Conservation (phyloP, 352 stramenopile species). For the Pythium myriotylum region DNA sequence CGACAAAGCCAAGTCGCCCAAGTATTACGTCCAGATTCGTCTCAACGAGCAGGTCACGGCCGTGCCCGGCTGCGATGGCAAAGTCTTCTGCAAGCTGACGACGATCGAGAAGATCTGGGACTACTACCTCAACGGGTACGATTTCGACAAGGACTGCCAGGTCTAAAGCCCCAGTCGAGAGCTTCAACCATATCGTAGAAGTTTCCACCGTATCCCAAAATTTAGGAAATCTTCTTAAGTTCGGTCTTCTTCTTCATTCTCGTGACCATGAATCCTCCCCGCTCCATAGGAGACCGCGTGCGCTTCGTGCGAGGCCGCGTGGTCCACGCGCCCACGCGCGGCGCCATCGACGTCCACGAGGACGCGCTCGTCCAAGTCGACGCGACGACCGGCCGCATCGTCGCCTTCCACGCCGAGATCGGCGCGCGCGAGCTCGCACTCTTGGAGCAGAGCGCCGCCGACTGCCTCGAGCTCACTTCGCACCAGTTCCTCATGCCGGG, state of each 20-base stretch:
- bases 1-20: neutral
- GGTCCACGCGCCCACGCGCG: slow-evolving; percentile 45
- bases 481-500: slow-evolving; percentile 85
- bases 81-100: slow-evolving; percentile 24
- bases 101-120: slow-evolving; percentile 19
- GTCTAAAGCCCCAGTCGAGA: neutral
- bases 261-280: neutral
- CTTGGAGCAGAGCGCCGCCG: neutral
- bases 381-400: slow-evolving; percentile 37
- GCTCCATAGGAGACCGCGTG: neutral
- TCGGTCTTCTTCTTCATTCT: neutral
- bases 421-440: slow-evolving; percentile 28
- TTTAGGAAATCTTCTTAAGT: neutral
- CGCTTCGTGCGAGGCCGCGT: slow-evolving; percentile 48
- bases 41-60: slow-evolving; percentile 25
- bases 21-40: slow-evolving; percentile 28
- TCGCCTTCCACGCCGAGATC: slow-evolving; percentile 40
- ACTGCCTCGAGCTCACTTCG: slow-evolving; percentile 23
- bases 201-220: neutral
- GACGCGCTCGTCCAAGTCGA: slow-evolving; percentile 54
- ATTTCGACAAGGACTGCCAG: slow-evolving; percentile 22
- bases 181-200: neutral
- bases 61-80: slow-evolving; percentile 22
- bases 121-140: slow-evolving; percentile 23
- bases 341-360: slow-evolving; percentile 38